Base-by-base conservation (phyloP, 1,139 yeast genomes). In the Yamadazyma blattariae region DNA sequence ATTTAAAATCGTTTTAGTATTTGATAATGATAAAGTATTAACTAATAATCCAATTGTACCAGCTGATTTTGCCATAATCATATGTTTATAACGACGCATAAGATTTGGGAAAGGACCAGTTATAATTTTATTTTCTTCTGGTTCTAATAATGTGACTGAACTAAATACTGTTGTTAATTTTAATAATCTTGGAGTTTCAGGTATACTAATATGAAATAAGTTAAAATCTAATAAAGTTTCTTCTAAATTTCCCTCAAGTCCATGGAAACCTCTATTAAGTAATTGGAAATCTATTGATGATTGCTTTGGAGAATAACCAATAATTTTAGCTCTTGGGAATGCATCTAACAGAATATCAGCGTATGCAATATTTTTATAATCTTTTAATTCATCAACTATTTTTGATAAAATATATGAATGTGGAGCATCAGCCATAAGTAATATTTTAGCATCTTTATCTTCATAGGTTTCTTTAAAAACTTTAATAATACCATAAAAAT, bases 11-110 rank as follows among this genome's bases (percentile, higher is more conserved):
- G 59, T 66, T 37, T 77, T 78, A 14, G 95, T 84, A 49, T 86
- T 82, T 27, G 80, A 65, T 30, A 90, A 60, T 0, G 97, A 89
- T 25, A 92, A 64, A 0, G 98, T 92, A 52, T 94, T 94, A 32
- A 92, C 90, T 28, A 92, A 69, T 18, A 92, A 77, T 5, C 99
- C 99, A 27, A 92, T 71, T 1, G 97, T 90, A 2, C 95, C 89
- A 0, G 97, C 94, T 2, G 92, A 76, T 48, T 96, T 73, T 0
- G 97, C 96, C 51, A 82, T 71, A 53, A 86, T 92, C 86, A 92
- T 89, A 51, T 72, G 80, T 42, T 85, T 73, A 54, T 92, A 94
- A 26, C 99, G 72, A 46, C 82, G 79, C 82, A 82, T 84, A 38
- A 92, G 64, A 16, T 85, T 81, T 1, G 94, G 89, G 51, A 71